Evolutionary conservation across 2,329 filamentous ascomycete genomes (phyloP).

Genomic region (Venturia pyrina): DNA sequence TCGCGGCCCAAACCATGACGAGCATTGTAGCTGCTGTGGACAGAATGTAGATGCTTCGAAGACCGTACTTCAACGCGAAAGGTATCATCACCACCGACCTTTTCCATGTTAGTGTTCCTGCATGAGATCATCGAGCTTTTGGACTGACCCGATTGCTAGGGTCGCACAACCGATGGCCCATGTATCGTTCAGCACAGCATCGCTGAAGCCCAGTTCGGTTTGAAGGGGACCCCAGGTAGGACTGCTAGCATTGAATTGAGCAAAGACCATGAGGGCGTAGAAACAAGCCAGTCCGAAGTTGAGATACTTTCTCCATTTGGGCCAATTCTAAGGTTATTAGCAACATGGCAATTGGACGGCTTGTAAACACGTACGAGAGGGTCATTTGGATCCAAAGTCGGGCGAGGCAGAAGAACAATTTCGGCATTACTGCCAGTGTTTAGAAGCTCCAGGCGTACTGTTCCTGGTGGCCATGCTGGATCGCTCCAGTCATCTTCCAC

Average conservation of each 20-base stretch:
- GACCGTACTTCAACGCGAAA: constrained; percentile 4
- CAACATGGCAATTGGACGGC: not conserved
- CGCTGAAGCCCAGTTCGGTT: not conserved
- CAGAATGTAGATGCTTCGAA: not conserved
- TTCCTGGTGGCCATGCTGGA: constrained; percentile 2
- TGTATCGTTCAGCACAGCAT: not conserved
- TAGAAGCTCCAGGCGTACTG: not conserved
- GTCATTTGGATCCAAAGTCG: constrained; percentile 36
- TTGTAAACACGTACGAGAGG: constrained; percentile 21
- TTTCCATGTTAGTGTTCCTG: not conserved
- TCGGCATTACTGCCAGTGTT: constrained; percentile 14
- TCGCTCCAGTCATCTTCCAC: not conserved
- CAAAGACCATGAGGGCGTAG: constrained; percentile 8
- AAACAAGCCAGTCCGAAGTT: constrained; percentile 7
- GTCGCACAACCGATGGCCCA: not conserved
- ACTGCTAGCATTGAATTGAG: constrained; percentile 3
- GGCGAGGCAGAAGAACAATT: constrained; percentile 26
- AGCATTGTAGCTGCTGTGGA: not conserved
- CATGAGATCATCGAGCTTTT: not conserved
- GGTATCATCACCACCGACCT: not conserved
- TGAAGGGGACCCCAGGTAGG: not conserved
- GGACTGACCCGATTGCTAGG: not conserved
- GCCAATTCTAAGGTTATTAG: constrained; percentile 27
- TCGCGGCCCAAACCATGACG: not conserved
- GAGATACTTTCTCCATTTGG: not conserved